Base-by-base conservation (phyloP, 306 rosid genomes). In the Pyrus bretschneideri region DNA sequence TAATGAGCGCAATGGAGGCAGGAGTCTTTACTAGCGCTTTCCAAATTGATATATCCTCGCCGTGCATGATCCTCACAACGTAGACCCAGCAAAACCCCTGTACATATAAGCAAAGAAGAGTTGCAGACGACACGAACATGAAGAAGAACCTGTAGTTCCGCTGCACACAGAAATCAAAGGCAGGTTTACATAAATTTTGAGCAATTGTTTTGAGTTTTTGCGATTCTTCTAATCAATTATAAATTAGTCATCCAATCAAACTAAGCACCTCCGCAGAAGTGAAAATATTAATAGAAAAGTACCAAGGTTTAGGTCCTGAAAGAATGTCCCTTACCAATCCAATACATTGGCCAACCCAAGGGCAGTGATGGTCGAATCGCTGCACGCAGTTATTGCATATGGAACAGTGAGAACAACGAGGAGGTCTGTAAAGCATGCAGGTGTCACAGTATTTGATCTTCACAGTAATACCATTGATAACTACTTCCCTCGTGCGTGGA, bases 71-170 rank as follows among this genome's bases (percentile, higher is more conserved):
- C 81, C 69, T 91, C 87, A 30, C 75, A 68, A 89, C 77, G 76
- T 89, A 87, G 73, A 91, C 87, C 96, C 96, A 91, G 87, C 93
- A 85, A 85, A 91, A 91, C 63, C 80, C 93, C 71, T 88, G 93
- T 78, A 91, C 71, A 72, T 84, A 88, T 42, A 91, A 69, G 77
- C 93, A 91, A 51, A 91, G 90, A 62, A 89, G 77, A 58, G 96
- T 88, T 42, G 90, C 79, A 61, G 88, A 87, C 51, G 71, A 84
- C 77, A 91, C 83, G 78, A 91, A 91, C 75, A 82, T 79, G 86
- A 82, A 91, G 90, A 78, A 91, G 87, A 88, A 91, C 78, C 96
- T 76, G 80, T 91, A 91, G 82, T 91, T 91, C 44, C 96, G 79
- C 96, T 91, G 93, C 85, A 80, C 49, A 51, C 52, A 38, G 40